Evolutionary conservation across 495 filamentous ascomycete genomes (phyloP), one percentile per base, ranked within the genome.

Genomic region (Xylaria cubensis): DNA sequence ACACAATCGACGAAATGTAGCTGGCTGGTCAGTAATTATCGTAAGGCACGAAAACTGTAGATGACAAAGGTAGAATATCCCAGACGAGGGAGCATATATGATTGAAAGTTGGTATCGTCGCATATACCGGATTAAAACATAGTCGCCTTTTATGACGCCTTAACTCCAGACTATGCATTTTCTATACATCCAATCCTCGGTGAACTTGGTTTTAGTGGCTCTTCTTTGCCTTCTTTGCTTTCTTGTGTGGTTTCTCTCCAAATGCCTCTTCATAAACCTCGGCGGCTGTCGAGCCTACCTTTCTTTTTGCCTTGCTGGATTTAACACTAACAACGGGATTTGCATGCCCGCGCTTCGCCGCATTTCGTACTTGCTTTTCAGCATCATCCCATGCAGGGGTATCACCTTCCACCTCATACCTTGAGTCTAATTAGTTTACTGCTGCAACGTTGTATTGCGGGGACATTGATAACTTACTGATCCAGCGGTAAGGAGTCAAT

Each of bases 401-500:
- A 34, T 90, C 92, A 64, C 90, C 89, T 41, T 91, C 90, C 71
- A 95, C 92, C 82, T 93, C 92, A 78, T 94, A 96, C 83, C 93
- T 94, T 81, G 71, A 50, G 55, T 9, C 8, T 5, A 80, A 76
- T 66, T 77, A 83, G 82, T 81, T 55, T 53, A 72, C 63, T n/a
- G 39, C 59, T 19, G 70, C 59, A 32, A 61, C n/a, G 21, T 34
- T 36, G 64, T 64, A 71, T 55, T 67, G 36, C 36, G 48, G 9
- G 69, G 29, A 69, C 50, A 70, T 67, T 66, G 53, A 63, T 58
- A 56, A 82, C 92, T 91, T 89, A 97, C 91, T 91, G 89, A 73
- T 97, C 93, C 55, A 99, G 84, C 42, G 94, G 94, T 55, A 98
- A 82, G 73, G 93, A 90, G 84, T 97, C 92, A 73, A 98, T 97